Percentiles rank a stretch among this genome's conserved stretches.
Evolutionary conservation across 805 yeast genomes (phyloP).

Genomic region (Nematodospora valgi): DNA sequence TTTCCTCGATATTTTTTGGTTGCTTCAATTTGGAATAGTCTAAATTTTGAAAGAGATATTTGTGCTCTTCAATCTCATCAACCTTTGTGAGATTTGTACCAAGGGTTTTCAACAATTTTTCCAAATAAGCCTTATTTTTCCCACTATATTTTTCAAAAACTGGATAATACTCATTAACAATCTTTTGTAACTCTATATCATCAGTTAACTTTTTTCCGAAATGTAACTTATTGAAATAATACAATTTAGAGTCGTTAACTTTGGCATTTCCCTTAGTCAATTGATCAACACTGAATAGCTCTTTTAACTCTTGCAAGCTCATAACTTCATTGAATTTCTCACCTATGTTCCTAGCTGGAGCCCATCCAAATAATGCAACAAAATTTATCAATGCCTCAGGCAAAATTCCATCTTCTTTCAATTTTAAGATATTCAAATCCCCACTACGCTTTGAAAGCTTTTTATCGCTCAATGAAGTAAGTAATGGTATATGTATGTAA

Average conservation of each 20-base stretch:
- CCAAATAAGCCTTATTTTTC: constrained; percentile 21
- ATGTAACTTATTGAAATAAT: constrained; percentile 74
- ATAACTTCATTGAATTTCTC: constrained; percentile 51
- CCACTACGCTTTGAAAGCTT: constrained; percentile 86
- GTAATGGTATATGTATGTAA: constrained; percentile 85
- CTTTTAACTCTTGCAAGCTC: constrained; percentile 48
- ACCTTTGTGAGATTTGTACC: constrained; percentile 51
- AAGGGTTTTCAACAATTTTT: constrained; percentile 38
- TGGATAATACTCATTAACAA: constrained; percentile 31
- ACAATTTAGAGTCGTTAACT: constrained; percentile 74
- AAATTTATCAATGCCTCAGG: constrained; percentile 90
- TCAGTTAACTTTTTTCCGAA: constrained; percentile 30
- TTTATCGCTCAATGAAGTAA: constrained; percentile 69
- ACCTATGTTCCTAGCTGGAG: constrained; percentile 62
- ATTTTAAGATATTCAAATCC: constrained; percentile 65
- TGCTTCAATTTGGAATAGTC: constrained; percentile 20
- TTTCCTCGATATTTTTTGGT: constrained; percentile 6
- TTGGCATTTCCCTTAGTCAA: constrained; percentile 93
- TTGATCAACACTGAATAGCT: constrained; percentile 60
- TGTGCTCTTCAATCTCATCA: constrained; percentile 44
- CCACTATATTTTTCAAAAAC: constrained; percentile 13
- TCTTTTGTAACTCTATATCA: constrained; percentile 29
- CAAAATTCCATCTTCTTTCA: constrained; percentile 59
- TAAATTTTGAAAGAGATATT: constrained; percentile 46
- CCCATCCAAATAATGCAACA: constrained; percentile 92